Base-by-base conservation (phyloP, 23 red algal species). In the Gracilaria caudata region DNA sequence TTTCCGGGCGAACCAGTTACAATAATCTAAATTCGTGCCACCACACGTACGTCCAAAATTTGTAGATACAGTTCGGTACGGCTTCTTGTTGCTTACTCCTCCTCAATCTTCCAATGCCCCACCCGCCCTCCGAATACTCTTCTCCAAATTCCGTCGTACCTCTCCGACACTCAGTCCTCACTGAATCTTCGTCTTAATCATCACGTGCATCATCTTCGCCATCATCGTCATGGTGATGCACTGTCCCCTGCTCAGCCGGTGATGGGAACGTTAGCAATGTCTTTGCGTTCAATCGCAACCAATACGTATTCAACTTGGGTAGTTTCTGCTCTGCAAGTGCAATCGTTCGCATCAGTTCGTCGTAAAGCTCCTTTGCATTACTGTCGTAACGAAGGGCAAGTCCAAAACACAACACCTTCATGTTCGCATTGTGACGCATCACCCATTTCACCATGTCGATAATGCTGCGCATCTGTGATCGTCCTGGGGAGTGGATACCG, bases 381-480 rank as follows among this genome's bases (percentile, higher is more conserved):
- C 65, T 21, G n/a, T 71, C 65, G 23, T 41, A 39, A 16, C 37
- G 23, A 11, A 71, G 33, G 4, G 34, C 65, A n/a, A 71, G 37
- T 0, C 65, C 65, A 41, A 71, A 71, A 41, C 65, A 71, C n/a
- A 71, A 14, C 9, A 71, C 65, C 34, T 39, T 71, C 32, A 71
- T n/a, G 37, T 71, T 71, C 8, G 29, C 9, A 39, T 41, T 71
- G 40, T 71, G 34, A 20, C 37, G 34, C 65, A 71, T 71, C 7
- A 28, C 65, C 32, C 65, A 71, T n/a, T 41, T 40, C 6, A 71
- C 20, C 65, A 71, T 39, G 21, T 41, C 37, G 19, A 71, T 71
- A n/a, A 71, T 71, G 34, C 65, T 40, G 8, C 29, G 65, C 65
- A 41, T 39, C 13, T 26, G 65, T 39, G 65, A 71, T 71, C 65